Conservation (phyloP, 805 yeast genomes). For the Blastobotrys parvus region DNA sequence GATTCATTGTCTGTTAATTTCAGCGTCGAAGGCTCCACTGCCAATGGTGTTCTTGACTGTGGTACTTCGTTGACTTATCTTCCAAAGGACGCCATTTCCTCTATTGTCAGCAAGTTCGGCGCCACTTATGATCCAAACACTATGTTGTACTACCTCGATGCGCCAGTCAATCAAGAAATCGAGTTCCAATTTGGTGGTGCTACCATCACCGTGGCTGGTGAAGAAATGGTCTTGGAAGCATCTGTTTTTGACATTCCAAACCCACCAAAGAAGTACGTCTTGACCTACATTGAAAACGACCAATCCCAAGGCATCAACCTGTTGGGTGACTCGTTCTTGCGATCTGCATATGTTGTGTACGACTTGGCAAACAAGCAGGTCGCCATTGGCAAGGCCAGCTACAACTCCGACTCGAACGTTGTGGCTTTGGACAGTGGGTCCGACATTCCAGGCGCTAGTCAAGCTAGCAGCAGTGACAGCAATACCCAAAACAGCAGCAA, state of each 20-base stretch:
- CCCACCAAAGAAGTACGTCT: conserved; percentile 7
- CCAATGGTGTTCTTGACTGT: conserved; percentile 36
- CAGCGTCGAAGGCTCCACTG: conserved; percentile 28
- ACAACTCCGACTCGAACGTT: conserved; percentile 8
- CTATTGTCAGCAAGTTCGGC: conserved; percentile 26
- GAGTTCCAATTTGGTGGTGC: conserved; percentile 5
- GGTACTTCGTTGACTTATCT: conserved; percentile 44
- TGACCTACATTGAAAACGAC: conserved; percentile 13
- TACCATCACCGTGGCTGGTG: conserved; percentile 17
- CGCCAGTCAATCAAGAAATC: neutral
- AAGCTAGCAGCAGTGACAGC: no score
- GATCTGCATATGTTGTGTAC: conserved; percentile 56
- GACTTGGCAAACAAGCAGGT: conserved; percentile 51
- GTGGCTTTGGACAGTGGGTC: neutral
- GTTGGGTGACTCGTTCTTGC: conserved; percentile 44
- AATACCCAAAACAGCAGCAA: neutral
- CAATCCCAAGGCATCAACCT: conserved; percentile 14
- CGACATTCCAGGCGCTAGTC: conserved; percentile 22
- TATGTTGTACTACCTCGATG: conserved; percentile 1
- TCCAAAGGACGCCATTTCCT: conserved; percentile 26
- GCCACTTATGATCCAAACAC: conserved; percentile 17
- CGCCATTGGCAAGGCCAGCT: conserved; percentile 44
- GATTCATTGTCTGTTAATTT: conserved; percentile 14
- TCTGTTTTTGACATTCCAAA: conserved; percentile 3
- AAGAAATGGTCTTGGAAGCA: conserved; percentile 16